Evolutionary conservation across 768 basidiomycete genomes (phyloP), one percentile per base, ranked within the genome.

Genomic region (Grammothele lineata): DNA sequence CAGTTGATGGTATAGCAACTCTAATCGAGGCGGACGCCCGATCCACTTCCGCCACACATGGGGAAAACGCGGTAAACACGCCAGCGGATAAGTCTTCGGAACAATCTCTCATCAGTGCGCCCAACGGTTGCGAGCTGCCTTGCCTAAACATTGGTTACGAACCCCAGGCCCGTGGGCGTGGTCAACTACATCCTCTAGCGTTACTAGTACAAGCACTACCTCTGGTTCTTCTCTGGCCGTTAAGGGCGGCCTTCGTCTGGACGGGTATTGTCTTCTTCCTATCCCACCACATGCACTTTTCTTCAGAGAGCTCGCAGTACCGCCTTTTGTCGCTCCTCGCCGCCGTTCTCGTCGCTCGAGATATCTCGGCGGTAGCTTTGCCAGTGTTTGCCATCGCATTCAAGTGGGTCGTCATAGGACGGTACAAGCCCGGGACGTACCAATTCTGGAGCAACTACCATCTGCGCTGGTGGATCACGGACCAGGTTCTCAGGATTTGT

Each of bases 371-470:
- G 17, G 61, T 70, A 35, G 46, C 70, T 21, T 66, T 65, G 25
- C 75, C 75, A 2, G 22, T 75, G 15, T 48, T 57, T 4, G 64
- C 72, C 2, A 72, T 75, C 40, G n/a, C 60, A 7, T 70, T 74
- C 67, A 75, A 76, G 40, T 76, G 75, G 74, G 34, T 68, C 27
- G 62, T 75, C 40, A 73, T 76, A 35, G 73, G 75, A 1, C 60
- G 58, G 30, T 73, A 74, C 61, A 68, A 57, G 48, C 56, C 59
- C 1, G 59, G 57, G n/a, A 51, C 37, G 24, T 57, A 60, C 43
- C 47, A 42, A 26, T 54, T 57, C 34, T 53, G 51, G 69, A 67
- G 69, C 23, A 51, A 39, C 5, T 74, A 73, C 41, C 67, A 74
- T 43, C 57, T 74, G 9, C 68, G 72, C 3, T 74, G 71, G 67